phyloP scores from a whole-genome alignment of 352 stramenopile species.

The Pythium dissotocum region DNA sequence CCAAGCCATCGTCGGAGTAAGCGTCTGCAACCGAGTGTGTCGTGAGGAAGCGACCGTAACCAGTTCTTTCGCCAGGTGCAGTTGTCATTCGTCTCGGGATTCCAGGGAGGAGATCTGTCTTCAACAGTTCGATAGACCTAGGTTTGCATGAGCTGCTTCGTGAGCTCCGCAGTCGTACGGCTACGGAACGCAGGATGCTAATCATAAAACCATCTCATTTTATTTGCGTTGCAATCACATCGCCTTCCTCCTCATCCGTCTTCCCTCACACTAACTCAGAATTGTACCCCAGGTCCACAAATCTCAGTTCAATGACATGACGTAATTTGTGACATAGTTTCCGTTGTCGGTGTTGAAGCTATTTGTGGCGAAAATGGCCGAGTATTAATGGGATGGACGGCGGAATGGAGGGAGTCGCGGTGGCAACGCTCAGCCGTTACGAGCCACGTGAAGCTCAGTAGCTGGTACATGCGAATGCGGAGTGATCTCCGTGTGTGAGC shows the following conservation, averaged over 20 bases:
- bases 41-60: conserved; percentile 29
- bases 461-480: conserved; percentile 5
- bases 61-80: conserved; percentile 17
- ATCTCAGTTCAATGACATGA: conserved; percentile 13
- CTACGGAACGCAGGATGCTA: conserved; percentile 10
- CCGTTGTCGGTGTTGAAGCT: not conserved
- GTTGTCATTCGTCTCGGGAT: conserved; percentile 10
- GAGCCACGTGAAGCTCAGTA: not conserved
- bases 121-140: conserved; percentile 36
- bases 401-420: not conserved
- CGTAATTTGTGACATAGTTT: not conserved
- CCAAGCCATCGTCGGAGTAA: conserved; percentile 62
- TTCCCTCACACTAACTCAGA: conserved; percentile 1
- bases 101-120: conserved; percentile 22
- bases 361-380: not conserved
- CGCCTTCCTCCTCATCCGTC: not conserved
- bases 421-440: conserved; percentile 5
- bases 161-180: not conserved
- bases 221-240: conserved; percentile 29
- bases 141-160: conserved; percentile 23
- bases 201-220: conserved; percentile 33
- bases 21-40: conserved; percentile 26
- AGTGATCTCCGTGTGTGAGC: not conserved
- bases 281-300: conserved; percentile 24
- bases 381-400: not conserved